Evolutionary conservation across 441 rosid species (phyloP), one percentile per base, ranked within the genome.

Genomic region (Euphorbia celastroides): DNA sequence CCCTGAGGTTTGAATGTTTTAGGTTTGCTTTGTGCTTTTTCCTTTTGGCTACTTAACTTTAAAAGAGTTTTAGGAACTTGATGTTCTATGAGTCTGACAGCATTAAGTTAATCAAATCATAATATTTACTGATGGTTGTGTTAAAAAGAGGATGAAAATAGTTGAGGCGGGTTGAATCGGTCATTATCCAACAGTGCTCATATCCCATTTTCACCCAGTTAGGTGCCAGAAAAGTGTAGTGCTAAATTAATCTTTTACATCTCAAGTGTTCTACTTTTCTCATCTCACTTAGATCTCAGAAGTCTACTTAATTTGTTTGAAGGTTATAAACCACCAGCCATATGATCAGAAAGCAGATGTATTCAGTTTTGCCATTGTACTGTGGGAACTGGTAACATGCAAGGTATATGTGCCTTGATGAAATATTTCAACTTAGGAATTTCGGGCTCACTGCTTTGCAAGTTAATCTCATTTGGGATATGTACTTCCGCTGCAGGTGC

Each of bases 371-470:
- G 88, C 88, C 38, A 80, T 87, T 70, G 92, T 87, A 22, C 72
- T 87, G 32, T 87, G 92, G 92, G 89, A 87, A 78, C 78, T 84
- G 46, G 63, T 87, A 63, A 87, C 92, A 61, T 86, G 86, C 23
- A 83, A 84, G 92, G 92, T 86, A 75, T 68, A 34, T 26, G 50
- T 13, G 32, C 26, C 20, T 65, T 27, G 27, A 66, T 20, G 41
- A 57, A 51, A 26, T 19, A 36, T 41, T 44, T 61, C n/a, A 60
- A 26, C 19, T 22, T 65, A 23, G 57, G 22, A 62, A 19, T 22
- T 50, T 7, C 13, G 46, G 14, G n/a, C 13, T 42, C 28, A 31
- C 5, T 63, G 16, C 62, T 60, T 7, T 22, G 44, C 56, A 64
- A 16, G 52, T 54, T 26, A 54, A 62, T 7, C 12, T 48, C 5